Conservation (phyloP, 495 filamentous ascomycete genomes). For the Melanomma pulvis-pyrius region DNA sequence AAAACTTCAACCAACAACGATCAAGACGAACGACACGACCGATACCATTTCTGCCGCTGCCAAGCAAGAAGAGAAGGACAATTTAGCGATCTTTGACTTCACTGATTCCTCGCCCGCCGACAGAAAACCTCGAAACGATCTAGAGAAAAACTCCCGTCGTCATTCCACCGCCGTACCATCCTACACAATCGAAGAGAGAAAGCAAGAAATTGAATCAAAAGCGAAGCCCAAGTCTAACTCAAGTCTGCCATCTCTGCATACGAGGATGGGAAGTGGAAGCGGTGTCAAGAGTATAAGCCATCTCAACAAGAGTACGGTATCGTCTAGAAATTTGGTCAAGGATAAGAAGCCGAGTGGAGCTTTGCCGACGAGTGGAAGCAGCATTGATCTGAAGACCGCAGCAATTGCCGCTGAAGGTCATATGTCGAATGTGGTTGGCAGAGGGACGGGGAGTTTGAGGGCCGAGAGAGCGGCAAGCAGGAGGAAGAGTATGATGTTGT, state of each 20-base stretch:
- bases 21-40: background rate
- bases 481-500: conserved; percentile 46
- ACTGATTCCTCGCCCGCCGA: conserved; percentile 41
- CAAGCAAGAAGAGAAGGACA: conserved; percentile 32
- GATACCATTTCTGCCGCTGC: conserved; percentile 5
- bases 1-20: background rate
- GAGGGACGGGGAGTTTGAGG: conserved; percentile 14
- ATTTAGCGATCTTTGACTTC: conserved; percentile 46
- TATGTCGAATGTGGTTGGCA: background rate
- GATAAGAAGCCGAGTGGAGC: conserved; percentile 1
- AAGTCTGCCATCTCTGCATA: conserved; percentile 16
- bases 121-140: conserved; percentile 16
- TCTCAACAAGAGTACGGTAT: background rate
- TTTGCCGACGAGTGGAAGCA: conserved; percentile 1
- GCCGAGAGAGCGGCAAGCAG: conserved; percentile 40
- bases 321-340: background rate
- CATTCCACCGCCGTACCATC: conserved; percentile 21
- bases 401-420: background rate
- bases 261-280: conserved; percentile 5
- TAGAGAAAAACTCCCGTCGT: conserved; percentile 18
- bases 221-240: background rate
- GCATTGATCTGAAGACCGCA: background rate
- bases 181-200: background rate
- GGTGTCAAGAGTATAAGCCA: conserved; percentile 10
- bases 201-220: background rate